A percentile compares a stretch with the other conserved stretches of the same genome.
Evolutionary conservation across 352 stramenopile species (phyloP).

Genomic region (Phytophthora boehmeriae): DNA sequence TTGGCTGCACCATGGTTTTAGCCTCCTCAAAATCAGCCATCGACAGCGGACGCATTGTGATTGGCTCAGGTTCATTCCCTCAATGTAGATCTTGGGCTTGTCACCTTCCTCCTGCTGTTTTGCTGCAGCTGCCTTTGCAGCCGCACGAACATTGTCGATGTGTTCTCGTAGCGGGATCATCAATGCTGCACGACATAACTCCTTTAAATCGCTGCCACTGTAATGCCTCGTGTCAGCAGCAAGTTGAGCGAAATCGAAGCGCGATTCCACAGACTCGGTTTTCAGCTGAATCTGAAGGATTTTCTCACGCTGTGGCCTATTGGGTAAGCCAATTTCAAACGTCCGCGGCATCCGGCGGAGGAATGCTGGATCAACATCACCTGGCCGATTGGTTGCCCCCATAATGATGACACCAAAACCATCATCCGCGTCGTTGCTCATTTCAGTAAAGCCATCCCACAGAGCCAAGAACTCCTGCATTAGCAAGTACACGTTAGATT

Average conservation of each 20-base stretch:
- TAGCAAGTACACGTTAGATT: conserved; percentile 11
- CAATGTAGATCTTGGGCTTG: conserved; percentile 33
- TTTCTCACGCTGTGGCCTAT: conserved; percentile 87
- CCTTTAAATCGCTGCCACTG: conserved; percentile 96
- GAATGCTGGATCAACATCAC: conserved; percentile 94
- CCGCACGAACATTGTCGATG: conserved; percentile 64
- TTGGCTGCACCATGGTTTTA: conserved; percentile 86
- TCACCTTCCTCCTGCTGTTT: conserved; percentile 32
- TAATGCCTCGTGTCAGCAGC: conserved; percentile 91
- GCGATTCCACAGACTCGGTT: conserved; percentile 77
- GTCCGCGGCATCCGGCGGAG: conserved; percentile 95
- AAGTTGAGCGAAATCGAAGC: conserved; percentile 86
- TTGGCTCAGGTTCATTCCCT: conserved; percentile 30
- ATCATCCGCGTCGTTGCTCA: conserved; percentile 57
- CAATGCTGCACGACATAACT: conserved; percentile 84
- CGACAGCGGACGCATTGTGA: conserved; percentile 69
- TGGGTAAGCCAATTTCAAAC: conserved; percentile 95
- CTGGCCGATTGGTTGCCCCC: conserved; percentile 95
- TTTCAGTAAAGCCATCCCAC: conserved; percentile 96
- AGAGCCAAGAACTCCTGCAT: conserved; percentile 96
- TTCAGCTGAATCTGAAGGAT: conserved; percentile 94
- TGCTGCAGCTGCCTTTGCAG: conserved; percentile 41
- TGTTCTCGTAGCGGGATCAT: conserved; percentile 90
- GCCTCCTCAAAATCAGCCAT: conserved; percentile 89
- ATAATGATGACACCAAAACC: conserved; percentile 95